Conservation (phyloP, 2,329 filamentous ascomycete species). For the Harringtonia lauricola region DNA sequence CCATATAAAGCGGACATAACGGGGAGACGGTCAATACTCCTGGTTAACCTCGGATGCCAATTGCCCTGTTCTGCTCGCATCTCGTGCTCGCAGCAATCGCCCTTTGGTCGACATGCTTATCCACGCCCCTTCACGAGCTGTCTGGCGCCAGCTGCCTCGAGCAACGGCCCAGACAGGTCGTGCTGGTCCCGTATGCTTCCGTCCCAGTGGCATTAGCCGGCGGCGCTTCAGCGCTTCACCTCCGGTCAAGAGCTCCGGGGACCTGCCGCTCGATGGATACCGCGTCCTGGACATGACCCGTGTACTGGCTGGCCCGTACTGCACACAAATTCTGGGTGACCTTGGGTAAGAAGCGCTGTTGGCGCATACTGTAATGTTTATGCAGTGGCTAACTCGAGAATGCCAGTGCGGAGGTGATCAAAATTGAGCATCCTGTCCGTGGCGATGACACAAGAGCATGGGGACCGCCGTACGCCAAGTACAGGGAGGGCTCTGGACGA, state of each 20-base stretch:
- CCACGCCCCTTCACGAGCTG: not conserved
- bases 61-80: too few species aligned
- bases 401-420: constrained; percentile 83
- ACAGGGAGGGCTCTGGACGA: constrained; percentile 46
- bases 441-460: constrained; percentile 93
- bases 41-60: too few species aligned
- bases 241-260: not conserved
- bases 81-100: not conserved
- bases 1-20: too few species aligned
- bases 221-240: not conserved
- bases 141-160: not conserved
- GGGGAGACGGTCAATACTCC: too few species aligned
- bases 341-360: constrained; percentile 57
- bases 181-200: not conserved
- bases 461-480: constrained; percentile 87
- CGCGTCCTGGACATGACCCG: constrained; percentile 93
- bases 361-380: too few species aligned
- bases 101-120: not conserved
- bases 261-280: constrained; percentile 67
- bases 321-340: constrained; percentile 92
- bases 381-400: not conserved
- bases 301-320: constrained; percentile 94
- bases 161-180: not conserved
- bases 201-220: not conserved
- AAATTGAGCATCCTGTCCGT: constrained; percentile 83